Evolutionary conservation across 768 basidiomycete genomes (phyloP).

Genomic region (Russula sp.): DNA sequence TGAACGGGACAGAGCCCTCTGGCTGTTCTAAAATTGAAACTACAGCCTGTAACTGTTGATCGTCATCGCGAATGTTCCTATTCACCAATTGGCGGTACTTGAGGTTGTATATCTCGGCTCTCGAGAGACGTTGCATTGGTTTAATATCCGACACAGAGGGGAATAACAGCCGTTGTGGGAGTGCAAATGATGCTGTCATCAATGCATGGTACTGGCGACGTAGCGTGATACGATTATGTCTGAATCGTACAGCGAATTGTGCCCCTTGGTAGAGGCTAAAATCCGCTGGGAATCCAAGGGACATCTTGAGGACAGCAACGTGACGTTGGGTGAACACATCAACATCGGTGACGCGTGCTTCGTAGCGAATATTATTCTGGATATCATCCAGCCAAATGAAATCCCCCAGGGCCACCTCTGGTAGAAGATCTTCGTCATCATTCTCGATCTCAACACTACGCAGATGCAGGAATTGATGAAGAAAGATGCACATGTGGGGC

Average conservation of each 20-base stretch:
- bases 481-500: background rate
- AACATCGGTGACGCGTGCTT: background rate
- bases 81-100: constrained; percentile 32
- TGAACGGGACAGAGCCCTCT: constrained; percentile 45
- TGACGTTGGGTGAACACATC: background rate
- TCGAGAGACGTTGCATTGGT: constrained; percentile 13
- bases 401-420: constrained; percentile 5
- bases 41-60: constrained; percentile 43
- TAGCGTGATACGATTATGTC: constrained; percentile 45
- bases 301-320: constrained; percentile 37
- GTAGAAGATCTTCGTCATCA: constrained; percentile 8
- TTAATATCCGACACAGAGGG: constrained; percentile 32
- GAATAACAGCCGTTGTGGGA: constrained; percentile 44
- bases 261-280: constrained; percentile 36
- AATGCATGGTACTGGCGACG: constrained; percentile 56
- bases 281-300: constrained; percentile 37
- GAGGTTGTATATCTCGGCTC: constrained; percentile 13
- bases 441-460: constrained; percentile 11
- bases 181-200: constrained; percentile 35
- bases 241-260: constrained; percentile 45
- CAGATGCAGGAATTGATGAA: background rate
- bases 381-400: constrained; percentile 14
- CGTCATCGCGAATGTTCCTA: constrained; percentile 38
- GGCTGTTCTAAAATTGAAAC: constrained; percentile 37
- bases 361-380: no score